A percentile compares a stretch with the other conserved stretches of the same genome.
Evolutionary conservation across 306 rosid species (phyloP).

Genomic region (Luffa aegyptiaca): DNA sequence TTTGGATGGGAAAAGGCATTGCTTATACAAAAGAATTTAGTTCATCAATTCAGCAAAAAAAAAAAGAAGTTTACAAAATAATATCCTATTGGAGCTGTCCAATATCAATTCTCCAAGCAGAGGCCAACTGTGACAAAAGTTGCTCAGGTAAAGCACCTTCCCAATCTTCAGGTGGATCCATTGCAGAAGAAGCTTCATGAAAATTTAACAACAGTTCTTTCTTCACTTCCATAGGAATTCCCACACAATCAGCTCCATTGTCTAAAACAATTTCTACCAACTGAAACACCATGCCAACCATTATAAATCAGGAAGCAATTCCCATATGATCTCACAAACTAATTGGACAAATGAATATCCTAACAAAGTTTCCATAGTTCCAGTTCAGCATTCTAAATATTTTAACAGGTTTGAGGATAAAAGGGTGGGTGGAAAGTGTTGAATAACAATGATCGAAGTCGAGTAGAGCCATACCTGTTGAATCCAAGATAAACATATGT

Average conservation of each 20-base stretch:
- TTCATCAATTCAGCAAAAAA: background rate
- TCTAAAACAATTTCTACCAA: conserved; percentile 73
- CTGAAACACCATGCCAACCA: conserved; percentile 28
- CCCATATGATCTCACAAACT: background rate
- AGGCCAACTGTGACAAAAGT: conserved; percentile 73
- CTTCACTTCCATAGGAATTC: conserved; percentile 71
- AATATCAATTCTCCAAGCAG: conserved; percentile 76
- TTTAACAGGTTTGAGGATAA: background rate
- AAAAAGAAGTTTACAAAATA: background rate
- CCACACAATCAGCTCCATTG: conserved; percentile 61
- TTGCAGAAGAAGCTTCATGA: conserved; percentile 62
- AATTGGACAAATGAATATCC: background rate
- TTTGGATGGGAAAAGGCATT: background rate
- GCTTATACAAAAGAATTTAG: conserved; percentile 3
- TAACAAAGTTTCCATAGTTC: background rate
- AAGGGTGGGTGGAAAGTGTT: background rate
- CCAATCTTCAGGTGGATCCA: conserved; percentile 78
- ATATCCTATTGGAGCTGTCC: conserved; percentile 50
- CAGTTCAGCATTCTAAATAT: background rate
- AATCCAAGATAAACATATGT: conserved; percentile 82
- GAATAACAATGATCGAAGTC: background rate
- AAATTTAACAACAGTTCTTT: conserved; percentile 66
- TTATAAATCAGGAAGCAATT: background rate
- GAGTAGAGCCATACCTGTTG: conserved; percentile 55
- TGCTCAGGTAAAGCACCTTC: conserved; percentile 79